A percentile compares a stretch with the other conserved stretches of the same genome.
phyloP scores from a whole-genome alignment of 768 basidiomycete species.

The Galerina sulciceps region DNA sequence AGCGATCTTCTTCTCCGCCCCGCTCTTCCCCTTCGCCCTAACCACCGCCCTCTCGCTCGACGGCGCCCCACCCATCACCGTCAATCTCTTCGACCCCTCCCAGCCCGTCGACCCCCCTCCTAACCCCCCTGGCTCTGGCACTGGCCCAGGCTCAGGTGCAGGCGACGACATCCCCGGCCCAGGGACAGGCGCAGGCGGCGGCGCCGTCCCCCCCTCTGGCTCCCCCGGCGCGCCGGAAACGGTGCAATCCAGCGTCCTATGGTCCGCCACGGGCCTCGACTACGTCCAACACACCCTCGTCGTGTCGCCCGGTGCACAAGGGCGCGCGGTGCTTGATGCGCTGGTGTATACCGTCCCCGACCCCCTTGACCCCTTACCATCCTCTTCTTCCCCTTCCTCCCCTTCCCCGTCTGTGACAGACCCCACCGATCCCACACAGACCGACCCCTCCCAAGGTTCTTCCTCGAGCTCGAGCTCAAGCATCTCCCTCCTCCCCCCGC shows the following conservation, averaged over 20 bases:
- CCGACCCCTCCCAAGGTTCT: background rate
- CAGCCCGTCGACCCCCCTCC: no score
- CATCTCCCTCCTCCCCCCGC: slow-evolving; percentile 5
- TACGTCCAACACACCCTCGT: slow-evolving; percentile 23
- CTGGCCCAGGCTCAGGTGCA: no score
- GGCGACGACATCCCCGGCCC: background rate
- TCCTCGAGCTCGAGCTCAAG: slow-evolving; percentile 8
- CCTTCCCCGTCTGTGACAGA: background rate
- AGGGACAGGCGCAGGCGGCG: no score
- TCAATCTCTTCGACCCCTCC: slow-evolving; percentile 22
- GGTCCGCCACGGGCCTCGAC: slow-evolving; percentile 16
- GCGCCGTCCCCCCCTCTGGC: background rate
- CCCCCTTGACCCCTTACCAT: slow-evolving; percentile 13
- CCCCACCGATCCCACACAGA: background rate
- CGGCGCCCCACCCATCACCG: background rate
- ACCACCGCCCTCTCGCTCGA: slow-evolving; percentile 28
- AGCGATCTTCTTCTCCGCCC: slow-evolving; percentile 27
- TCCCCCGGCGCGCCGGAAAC: slow-evolving; percentile 18
- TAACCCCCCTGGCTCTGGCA: no score
- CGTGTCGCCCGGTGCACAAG: slow-evolving; percentile 24
- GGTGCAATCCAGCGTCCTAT: slow-evolving; percentile 16
- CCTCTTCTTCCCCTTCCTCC: slow-evolving; percentile 2
- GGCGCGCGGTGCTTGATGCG: slow-evolving; percentile 24
- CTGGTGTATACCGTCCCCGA: slow-evolving; percentile 23
- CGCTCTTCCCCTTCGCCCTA: slow-evolving; percentile 25